Conservation (phyloP, 2,329 filamentous ascomycete genomes). For the Sporothrix dimorphospora region DNA sequence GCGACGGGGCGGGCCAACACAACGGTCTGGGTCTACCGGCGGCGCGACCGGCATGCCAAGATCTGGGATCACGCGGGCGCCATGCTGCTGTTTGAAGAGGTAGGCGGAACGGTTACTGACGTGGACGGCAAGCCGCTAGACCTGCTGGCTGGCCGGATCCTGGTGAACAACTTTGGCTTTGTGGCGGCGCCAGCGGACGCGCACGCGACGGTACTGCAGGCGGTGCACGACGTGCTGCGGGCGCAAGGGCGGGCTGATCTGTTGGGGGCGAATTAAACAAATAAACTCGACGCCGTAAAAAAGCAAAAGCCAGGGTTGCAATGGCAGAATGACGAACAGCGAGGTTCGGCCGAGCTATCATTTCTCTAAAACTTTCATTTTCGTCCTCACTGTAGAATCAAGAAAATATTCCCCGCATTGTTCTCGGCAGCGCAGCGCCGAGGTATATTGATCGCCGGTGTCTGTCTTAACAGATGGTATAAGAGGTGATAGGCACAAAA, state of each 20-base stretch:
- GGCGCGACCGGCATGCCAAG: slow-evolving; percentile 53
- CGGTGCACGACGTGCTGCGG: slow-evolving; percentile 32
- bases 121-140: slow-evolving; percentile 57
- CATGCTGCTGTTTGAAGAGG: slow-evolving; percentile 61
- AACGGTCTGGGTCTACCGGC: slow-evolving; percentile 61
- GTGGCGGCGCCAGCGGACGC: slow-evolving; percentile 53
- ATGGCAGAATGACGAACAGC: not conserved
- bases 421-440: not conserved
- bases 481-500: not conserved
- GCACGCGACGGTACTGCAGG: slow-evolving; percentile 50
- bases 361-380: not conserved
- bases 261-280: slow-evolving; percentile 20
- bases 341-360: not conserved
- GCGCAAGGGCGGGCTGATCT: slow-evolving; percentile 30
- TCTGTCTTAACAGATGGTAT: not conserved
- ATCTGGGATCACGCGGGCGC: slow-evolving; percentile 64
- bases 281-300: not conserved
- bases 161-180: slow-evolving; percentile 58
- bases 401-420: not conserved
- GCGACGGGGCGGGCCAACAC: slow-evolving; percentile 57
- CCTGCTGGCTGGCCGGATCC: slow-evolving; percentile 51
- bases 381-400: not conserved
- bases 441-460: not conserved
- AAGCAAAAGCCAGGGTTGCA: slow-evolving; percentile 9
- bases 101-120: slow-evolving; percentile 59